Evolutionary conservation across 805 yeast genomes (phyloP), one percentile per base, ranked within the genome.

Genomic region (Ogataea corticis): DNA sequence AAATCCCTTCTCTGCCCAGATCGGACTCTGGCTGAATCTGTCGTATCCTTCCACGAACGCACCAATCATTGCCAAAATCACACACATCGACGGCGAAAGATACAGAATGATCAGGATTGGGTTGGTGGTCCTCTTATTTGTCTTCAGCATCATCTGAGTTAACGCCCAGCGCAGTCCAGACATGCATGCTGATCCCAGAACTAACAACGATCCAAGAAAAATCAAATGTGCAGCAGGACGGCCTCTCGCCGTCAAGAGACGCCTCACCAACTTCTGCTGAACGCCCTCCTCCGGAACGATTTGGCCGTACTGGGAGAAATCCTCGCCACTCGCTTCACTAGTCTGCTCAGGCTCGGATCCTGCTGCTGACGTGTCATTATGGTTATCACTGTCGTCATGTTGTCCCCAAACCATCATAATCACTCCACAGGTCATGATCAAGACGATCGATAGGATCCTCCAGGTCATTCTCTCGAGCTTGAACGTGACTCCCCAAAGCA

Each of bases 131-230:
- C 80, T 68, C 21, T 71, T 72, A 52, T 81, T 82, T 35, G 70
- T 74, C 53, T 77, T 84, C 40, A 94, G 69, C 29, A 92, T 73
- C 17, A 94, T 64, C 61, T 94, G 98, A 1, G 98, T 90, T 50
- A 91, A 78, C 1, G 96, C 92, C 99, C 99, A 94, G 51, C 99
- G 77, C 41, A 94, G 69, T 0, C 99, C 99, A 13, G 94, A 83
- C 68, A 89, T 76, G 61, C 85, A 76, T 2, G 96, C 80, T 3
- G 96, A 91, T 2, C 77, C 68, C 23, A 94, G 67, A 1, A 92
- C 97, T 21, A 90, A 68, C 2, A 80, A 42, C 17, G 89, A 80
- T 2, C 99, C 98, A 2, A 83, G 31, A 31, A 63, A 52, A 6
- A 66, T 50, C 16, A 63, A 42, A 44, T 55, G 30, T 50, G 59